Percentiles rank a stretch among this genome's conserved stretches.
phyloP scores from a whole-genome alignment of 2,329 filamentous ascomycete species.

The Pseudogymnoascus sp. region DNA sequence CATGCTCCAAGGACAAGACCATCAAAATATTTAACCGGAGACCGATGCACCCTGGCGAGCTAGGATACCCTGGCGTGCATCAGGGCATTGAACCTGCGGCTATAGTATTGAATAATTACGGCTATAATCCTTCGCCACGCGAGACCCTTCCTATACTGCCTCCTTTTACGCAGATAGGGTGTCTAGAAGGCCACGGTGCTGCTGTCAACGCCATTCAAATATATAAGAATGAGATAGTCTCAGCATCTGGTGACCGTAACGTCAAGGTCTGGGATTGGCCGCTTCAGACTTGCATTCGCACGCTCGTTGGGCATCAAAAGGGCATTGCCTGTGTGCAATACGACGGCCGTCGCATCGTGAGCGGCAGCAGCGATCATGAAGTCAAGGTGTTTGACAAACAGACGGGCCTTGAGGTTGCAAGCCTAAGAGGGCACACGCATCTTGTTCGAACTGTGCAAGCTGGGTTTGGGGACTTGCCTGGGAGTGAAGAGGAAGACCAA shows the following conservation, averaged over 20 bases:
- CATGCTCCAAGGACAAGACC: slow-evolving; percentile 92
- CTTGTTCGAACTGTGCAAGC: slow-evolving; percentile 93
- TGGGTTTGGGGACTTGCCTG: slow-evolving; percentile 81
- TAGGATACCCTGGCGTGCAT: slow-evolving; percentile 41
- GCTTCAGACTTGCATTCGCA: slow-evolving; percentile 65
- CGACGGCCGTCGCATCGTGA: slow-evolving; percentile 86
- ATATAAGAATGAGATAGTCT: slow-evolving; percentile 76
- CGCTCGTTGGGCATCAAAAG: slow-evolving; percentile 80
- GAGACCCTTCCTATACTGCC: slow-evolving; percentile 47
- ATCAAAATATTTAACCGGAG: slow-evolving; percentile 93
- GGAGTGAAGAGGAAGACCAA: slow-evolving; percentile 66
- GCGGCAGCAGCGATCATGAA: slow-evolving; percentile 90
- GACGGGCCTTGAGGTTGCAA: slow-evolving; percentile 82
- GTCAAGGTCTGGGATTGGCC: slow-evolving; percentile 95
- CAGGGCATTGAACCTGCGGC: slow-evolving; percentile 44
- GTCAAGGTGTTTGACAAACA: slow-evolving; percentile 89
- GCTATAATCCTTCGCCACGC: slow-evolving; percentile 37
- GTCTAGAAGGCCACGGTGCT: slow-evolving; percentile 74
- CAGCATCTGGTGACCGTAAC: slow-evolving; percentile 84
- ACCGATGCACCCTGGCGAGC: slow-evolving; percentile 52
- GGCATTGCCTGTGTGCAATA: slow-evolving; percentile 98
- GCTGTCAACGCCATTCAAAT: slow-evolving; percentile 97
- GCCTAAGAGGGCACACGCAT: slow-evolving; percentile 70
- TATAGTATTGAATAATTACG: slow-evolving; percentile 45
- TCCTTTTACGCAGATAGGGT: slow-evolving; percentile 70